Evolutionary conservation across 306 rosid species (phyloP).

Genomic region (Prunus fruticosa): DNA sequence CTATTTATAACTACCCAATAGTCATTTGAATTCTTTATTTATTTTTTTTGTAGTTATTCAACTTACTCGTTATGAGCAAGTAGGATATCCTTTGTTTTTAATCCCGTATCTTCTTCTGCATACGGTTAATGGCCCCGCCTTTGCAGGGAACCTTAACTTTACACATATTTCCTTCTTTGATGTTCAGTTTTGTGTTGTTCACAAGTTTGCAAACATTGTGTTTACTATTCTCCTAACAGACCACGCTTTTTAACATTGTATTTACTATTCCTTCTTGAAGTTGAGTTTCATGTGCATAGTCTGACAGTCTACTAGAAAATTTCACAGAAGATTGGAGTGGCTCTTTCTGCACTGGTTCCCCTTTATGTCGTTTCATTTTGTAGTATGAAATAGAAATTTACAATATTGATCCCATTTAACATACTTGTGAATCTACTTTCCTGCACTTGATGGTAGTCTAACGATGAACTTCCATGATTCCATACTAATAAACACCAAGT

Average conservation of each 20-base stretch:
- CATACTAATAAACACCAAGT: background rate
- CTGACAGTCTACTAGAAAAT: background rate
- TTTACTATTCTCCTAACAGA: background rate
- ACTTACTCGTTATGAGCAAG: background rate
- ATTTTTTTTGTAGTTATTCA: background rate
- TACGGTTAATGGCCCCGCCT: background rate
- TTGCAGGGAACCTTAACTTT: background rate
- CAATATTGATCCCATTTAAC: background rate
- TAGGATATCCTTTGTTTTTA: background rate
- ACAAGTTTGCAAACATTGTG: background rate
- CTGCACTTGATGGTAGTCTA: background rate
- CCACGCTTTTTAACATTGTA: background rate
- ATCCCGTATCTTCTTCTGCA: background rate
- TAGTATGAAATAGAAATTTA: background rate
- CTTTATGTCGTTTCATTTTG: background rate
- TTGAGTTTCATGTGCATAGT: background rate
- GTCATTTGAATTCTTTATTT: background rate
- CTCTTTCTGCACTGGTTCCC: background rate
- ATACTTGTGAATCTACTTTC: background rate
- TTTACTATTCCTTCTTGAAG: background rate
- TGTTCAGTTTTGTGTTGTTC: background rate
- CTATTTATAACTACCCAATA: background rate
- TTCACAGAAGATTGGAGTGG: background rate
- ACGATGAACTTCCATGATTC: background rate
- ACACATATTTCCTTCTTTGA: background rate